These are phyloP conservation scores for Phalaenopsis hybrid DNA, from an alignment of 116 monocot genomes.

Conservation along the genomic window DNA sequence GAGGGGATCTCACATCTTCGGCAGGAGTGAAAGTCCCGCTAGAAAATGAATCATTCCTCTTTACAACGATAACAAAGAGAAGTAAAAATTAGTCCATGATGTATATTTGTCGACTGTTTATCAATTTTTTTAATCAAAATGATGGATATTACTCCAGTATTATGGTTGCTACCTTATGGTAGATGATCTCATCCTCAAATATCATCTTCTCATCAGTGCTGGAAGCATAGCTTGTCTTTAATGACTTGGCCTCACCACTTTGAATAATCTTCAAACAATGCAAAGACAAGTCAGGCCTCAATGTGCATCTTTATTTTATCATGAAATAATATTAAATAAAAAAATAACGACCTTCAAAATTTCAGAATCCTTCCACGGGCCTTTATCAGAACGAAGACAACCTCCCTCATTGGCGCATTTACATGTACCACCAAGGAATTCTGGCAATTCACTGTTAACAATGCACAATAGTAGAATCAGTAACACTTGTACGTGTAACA, in stretches of 20 bases:
- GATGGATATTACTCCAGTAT: background rate
- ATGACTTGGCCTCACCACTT: constrained; percentile 42
- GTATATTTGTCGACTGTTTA: background rate
- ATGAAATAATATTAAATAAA: background rate
- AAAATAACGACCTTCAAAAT: constrained; percentile 53
- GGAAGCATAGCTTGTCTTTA: constrained; percentile 14
- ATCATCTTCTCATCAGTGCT: constrained; percentile 74
- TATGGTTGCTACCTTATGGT: constrained; percentile 40
- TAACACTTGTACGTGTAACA: background rate
- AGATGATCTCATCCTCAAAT: constrained; percentile 64
- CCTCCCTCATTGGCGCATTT: constrained; percentile 70
- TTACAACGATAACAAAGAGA: constrained; percentile 5
- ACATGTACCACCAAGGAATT: constrained; percentile 92
- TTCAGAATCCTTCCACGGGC: constrained; percentile 97
- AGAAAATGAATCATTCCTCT: constrained; percentile 53
- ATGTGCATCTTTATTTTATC: background rate
- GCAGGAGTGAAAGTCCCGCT: constrained; percentile 9
- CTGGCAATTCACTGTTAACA: constrained; percentile 75
- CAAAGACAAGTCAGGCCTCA: background rate
- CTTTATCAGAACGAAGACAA: constrained; percentile 88
- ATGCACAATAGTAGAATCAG: background rate
- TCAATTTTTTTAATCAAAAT: background rate
- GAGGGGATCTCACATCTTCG: constrained; percentile 29
- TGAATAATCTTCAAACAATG: constrained; percentile 60
- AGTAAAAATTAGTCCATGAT: background rate